Conservation (phyloP, 148 eudicot genomes). For the Arctostaphylos glauca region DNA sequence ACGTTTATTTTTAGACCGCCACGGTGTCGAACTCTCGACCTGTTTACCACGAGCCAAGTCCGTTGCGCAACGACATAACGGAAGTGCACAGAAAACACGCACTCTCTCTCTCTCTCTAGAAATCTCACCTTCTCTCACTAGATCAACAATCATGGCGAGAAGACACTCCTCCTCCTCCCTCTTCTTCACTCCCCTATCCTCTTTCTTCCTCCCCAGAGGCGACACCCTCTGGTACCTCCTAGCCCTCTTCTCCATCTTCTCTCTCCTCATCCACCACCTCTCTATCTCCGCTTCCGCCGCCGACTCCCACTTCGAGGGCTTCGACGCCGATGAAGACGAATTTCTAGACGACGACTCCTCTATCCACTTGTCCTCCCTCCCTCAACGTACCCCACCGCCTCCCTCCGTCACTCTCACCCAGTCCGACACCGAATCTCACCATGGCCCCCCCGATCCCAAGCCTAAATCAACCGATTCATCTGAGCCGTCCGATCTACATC, state of each 20-base stretch:
- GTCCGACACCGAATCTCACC: slow-evolving; percentile 38
- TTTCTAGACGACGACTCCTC: slow-evolving; percentile 40
- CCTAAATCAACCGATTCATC: slow-evolving; percentile 4
- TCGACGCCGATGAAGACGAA: slow-evolving; percentile 46
- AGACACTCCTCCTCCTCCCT: slow-evolving; percentile 25
- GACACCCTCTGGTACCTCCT: slow-evolving; percentile 32
- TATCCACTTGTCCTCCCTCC: slow-evolving; percentile 30
- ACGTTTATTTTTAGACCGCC: too few species aligned
- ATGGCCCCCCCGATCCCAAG: slow-evolving; percentile 26
- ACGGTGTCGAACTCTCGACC: too few species aligned
- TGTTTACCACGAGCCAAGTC: too few species aligned
- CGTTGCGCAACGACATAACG: too few species aligned
- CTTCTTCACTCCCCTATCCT: slow-evolving; percentile 31
- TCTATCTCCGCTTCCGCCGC: slow-evolving; percentile 30
- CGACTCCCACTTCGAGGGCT: slow-evolving; percentile 45
- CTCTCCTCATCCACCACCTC: slow-evolving; percentile 49
- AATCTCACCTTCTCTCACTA: background rate
- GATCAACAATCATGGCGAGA: slow-evolving; percentile 35
- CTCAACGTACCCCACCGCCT: slow-evolving; percentile 43
- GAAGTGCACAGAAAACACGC: too few species aligned
- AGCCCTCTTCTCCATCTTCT: slow-evolving; percentile 41
- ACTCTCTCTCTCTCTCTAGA: background rate
- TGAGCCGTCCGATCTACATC: slow-evolving; percentile 21
- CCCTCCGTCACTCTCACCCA: slow-evolving; percentile 34
- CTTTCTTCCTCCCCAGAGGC: slow-evolving; percentile 29